Evolutionary conservation across 1,139 yeast genomes (phyloP).

Genomic region (Taphrina deformans): DNA sequence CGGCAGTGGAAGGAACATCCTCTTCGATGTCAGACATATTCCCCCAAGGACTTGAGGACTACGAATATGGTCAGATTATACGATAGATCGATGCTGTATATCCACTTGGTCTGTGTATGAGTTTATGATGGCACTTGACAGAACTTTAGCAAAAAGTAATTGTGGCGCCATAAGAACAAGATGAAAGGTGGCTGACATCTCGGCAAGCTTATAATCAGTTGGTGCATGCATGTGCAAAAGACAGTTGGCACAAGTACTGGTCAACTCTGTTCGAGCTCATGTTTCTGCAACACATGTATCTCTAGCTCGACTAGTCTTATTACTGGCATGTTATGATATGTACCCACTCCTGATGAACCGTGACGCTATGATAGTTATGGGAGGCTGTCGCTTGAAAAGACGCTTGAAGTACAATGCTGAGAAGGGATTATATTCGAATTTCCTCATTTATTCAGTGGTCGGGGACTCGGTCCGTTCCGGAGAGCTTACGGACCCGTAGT

Average conservation of each 20-base stretch:
- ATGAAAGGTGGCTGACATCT: not conserved
- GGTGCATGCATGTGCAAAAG: too few species aligned
- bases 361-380: not conserved
- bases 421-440: too few species aligned
- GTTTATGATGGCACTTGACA: not conserved
- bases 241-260: too few species aligned
- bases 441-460: not conserved
- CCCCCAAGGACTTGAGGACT: too few species aligned
- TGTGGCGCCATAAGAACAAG: not conserved
- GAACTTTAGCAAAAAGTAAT: not conserved
- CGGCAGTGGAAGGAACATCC: not conserved
- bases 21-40: slow-evolving; percentile 11
- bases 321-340: too few species aligned
- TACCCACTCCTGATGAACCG: not conserved
- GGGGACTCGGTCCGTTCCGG: not conserved
- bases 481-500: slow-evolving; percentile 3
- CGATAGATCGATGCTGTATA: too few species aligned
- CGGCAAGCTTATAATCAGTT: too few species aligned
- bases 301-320: too few species aligned
- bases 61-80: too few species aligned
- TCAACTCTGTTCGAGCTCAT: too few species aligned
- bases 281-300: too few species aligned
- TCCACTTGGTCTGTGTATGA: too few species aligned
- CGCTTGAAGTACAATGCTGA: not conserved
- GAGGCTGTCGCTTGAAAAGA: not conserved